Evolutionary conservation across 1,139 yeast species (phyloP).

Genomic region (Yamadazyma dushanensis): DNA sequence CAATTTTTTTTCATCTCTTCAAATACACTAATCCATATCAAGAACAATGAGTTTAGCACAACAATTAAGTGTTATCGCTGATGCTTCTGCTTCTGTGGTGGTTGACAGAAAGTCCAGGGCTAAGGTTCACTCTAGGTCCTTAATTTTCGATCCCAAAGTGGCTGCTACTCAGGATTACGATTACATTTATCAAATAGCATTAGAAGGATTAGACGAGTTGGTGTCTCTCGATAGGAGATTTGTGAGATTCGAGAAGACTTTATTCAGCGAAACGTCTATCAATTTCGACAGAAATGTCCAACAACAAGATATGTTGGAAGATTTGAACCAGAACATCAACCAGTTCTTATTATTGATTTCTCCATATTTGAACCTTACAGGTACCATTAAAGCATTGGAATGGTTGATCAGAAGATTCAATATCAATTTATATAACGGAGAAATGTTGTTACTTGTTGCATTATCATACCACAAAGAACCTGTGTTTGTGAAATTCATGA

Average conservation of each 20-base stretch:
- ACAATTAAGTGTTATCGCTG: constrained; percentile 75
- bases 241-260: constrained; percentile 61
- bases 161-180: constrained; percentile 96
- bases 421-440: constrained; percentile 79
- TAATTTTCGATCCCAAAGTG: constrained; percentile 79
- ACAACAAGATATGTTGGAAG: constrained; percentile 69
- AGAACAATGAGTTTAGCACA: constrained; percentile 63
- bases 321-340: constrained; percentile 70
- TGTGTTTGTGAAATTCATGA: constrained; percentile 71
- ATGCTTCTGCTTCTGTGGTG: constrained; percentile 69
- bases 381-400: constrained; percentile 82
- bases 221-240: constrained; percentile 74
- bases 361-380: constrained; percentile 69
- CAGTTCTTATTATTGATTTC: constrained; percentile 76
- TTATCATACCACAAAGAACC: constrained; percentile 78
- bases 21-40: not conserved
- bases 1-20: constrained; percentile 4
- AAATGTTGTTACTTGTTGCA: constrained; percentile 63
- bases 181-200: constrained; percentile 67
- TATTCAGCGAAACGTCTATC: constrained; percentile 81
- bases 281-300: constrained; percentile 79
- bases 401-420: constrained; percentile 95
- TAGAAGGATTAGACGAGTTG: constrained; percentile 77
- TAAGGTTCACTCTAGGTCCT: constrained; percentile 83
- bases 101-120: constrained; percentile 85